Conservation (phyloP, 2,329 filamentous ascomycete genomes). For the Amylocarpus encephaloides region DNA sequence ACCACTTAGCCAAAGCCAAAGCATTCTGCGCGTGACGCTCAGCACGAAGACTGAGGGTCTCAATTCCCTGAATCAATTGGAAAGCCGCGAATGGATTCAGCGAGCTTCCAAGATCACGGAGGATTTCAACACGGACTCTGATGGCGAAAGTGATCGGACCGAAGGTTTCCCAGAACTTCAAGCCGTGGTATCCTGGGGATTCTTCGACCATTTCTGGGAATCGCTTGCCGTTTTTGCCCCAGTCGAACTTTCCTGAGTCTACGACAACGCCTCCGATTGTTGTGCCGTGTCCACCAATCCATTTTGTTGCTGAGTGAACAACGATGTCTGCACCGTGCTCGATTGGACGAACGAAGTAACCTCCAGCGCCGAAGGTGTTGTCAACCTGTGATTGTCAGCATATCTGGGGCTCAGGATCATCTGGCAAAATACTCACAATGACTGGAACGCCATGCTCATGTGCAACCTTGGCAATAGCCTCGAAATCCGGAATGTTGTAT, state of each 20-base stretch:
- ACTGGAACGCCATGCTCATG: constrained; percentile 57
- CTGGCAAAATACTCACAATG: constrained; percentile 33
- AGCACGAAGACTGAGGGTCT: constrained; percentile 80
- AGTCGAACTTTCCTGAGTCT: constrained; percentile 89
- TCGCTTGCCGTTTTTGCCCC: constrained; percentile 73
- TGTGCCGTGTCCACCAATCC: constrained; percentile 93
- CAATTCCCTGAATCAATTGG: constrained; percentile 80
- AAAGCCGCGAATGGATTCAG: constrained; percentile 90
- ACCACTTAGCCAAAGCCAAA: constrained; percentile 69
- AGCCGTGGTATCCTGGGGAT: constrained; percentile 81
- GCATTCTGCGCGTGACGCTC: constrained; percentile 87
- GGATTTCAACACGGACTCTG: constrained; percentile 79
- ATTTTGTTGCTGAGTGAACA: constrained; percentile 91
- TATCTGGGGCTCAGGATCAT: constrained; percentile 5
- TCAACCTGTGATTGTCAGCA: constrained; percentile 53
- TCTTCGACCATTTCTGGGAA: constrained; percentile 94
- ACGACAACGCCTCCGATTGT: constrained; percentile 83
- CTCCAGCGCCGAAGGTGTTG: constrained; percentile 92
- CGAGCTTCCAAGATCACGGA: constrained; percentile 76
- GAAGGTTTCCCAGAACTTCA: constrained; percentile 93
- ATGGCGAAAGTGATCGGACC: constrained; percentile 77
- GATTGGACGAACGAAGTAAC: constrained; percentile 81
- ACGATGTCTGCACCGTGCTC: constrained; percentile 90
- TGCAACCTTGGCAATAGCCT: constrained; percentile 75
- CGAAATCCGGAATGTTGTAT: constrained; percentile 89